Percentiles rank a stretch among this genome's conserved stretches.
Conservation (phyloP, 2,329 filamentous ascomycete genomes). For the Colletotrichum navitas region DNA sequence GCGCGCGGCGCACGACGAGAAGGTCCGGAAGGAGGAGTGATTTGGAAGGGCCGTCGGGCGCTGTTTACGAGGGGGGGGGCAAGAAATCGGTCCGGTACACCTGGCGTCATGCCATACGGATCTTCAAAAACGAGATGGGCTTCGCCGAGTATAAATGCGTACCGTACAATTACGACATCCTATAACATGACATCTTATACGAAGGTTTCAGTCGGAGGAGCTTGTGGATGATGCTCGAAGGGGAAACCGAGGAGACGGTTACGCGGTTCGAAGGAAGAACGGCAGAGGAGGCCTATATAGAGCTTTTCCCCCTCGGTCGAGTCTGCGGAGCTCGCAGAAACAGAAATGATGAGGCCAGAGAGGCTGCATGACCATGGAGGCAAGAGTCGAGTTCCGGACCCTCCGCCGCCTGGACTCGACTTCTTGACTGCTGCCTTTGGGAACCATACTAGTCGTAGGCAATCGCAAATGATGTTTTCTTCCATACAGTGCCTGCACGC, state of each 20-base stretch:
- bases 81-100: no score
- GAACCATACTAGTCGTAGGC: background rate
- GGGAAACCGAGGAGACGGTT: background rate
- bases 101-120: background rate
- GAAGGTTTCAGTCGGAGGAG: background rate
- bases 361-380: background rate
- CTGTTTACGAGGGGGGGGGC: background rate
- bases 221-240: background rate
- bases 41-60: background rate
- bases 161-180: no score
- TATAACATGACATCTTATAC: background rate
- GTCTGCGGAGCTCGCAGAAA: background rate
- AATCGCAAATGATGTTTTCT: background rate
- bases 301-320: background rate
- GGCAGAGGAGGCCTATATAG: background rate
- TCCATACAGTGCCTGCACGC: no score
- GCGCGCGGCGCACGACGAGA: background rate
- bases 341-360: background rate
- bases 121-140: background rate
- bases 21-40: constrained; percentile 11
- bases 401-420: background rate
- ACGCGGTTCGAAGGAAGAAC: background rate
- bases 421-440: background rate
- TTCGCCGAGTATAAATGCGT: background rate
- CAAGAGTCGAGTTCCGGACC: background rate